A percentile compares a stretch with the other conserved stretches of the same genome.
phyloP scores from a whole-genome alignment of 2,329 filamentous ascomycete genomes.

The Xylariaceae sp. region DNA sequence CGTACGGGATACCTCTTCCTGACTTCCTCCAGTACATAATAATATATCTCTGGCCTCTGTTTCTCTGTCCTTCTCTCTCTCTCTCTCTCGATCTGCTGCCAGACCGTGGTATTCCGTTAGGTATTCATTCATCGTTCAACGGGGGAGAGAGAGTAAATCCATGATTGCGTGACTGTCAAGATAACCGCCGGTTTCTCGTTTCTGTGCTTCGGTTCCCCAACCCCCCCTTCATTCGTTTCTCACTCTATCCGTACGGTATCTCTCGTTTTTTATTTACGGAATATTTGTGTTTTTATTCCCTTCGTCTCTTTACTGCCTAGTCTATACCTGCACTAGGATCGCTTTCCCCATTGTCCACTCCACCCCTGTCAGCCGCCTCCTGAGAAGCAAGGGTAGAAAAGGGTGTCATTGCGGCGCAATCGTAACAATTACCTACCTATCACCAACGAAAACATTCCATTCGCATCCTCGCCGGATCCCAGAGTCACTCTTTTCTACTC shows the following conservation, averaged over 20 bases:
- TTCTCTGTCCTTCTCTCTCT: background rate
- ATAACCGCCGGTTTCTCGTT: background rate
- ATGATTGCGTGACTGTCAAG: constrained; percentile 1
- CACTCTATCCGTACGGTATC: background rate
- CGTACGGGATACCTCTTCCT: too few species aligned
- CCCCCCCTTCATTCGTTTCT: background rate
- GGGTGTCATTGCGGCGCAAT: constrained; percentile 21
- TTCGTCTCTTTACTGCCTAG: background rate
- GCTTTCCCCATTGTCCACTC: constrained; percentile 9
- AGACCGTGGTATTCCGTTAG: background rate
- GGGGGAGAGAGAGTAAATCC: constrained; percentile 1
- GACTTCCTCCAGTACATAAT: too few species aligned
- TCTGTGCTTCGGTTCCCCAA: constrained; percentile 2
- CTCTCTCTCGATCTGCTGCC: background rate
- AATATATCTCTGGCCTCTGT: background rate
- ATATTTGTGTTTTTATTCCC: background rate
- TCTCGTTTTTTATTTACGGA: constrained; percentile 1
- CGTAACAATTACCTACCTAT: constrained; percentile 14
- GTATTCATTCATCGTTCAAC: constrained; percentile 4
- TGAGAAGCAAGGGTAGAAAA: constrained; percentile 17
- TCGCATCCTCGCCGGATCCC: constrained; percentile 3
- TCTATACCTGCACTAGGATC: constrained; percentile 4
- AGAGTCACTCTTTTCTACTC: constrained; percentile 3
- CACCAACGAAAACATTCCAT: constrained; percentile 4
- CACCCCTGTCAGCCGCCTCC: constrained; percentile 20